A percentile compares a stretch with the other conserved stretches of the same genome.
Evolutionary conservation across 73 alveolate genomes (phyloP).

Genomic region (Paramecium octaurelia): DNA sequence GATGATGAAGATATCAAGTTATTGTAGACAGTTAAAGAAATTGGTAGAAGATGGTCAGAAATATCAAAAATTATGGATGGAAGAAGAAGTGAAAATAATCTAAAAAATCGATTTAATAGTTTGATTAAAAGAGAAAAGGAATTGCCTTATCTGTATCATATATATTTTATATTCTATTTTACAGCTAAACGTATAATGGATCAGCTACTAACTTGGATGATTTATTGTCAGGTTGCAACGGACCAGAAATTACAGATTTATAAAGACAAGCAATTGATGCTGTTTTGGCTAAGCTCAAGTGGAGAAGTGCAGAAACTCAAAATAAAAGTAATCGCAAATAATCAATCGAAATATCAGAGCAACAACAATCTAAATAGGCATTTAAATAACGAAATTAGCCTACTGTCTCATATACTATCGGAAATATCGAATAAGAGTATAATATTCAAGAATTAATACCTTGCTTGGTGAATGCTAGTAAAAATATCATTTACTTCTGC

Average conservation of each 20-base stretch:
- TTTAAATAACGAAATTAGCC: neutral
- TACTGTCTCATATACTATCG: neutral
- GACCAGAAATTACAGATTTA: conserved; percentile 12
- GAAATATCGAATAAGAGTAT: neutral
- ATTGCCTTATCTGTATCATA: neutral
- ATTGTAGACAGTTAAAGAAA: neutral
- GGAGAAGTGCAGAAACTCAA: conserved; percentile 21
- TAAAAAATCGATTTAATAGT: conserved; percentile 45
- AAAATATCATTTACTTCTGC: conserved; percentile 10
- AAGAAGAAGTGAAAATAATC: conserved; percentile 33
- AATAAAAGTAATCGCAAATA: neutral
- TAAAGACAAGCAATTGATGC: neutral
- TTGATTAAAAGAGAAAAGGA: conserved; percentile 26
- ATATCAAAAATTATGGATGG: conserved; percentile 37
- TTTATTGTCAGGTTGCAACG: neutral
- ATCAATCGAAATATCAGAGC: neutral
- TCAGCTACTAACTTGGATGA: neutral
- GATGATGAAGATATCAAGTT: conserved; percentile 10
- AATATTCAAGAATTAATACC: neutral
- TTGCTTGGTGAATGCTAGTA: neutral
- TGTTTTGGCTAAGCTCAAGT: neutral
- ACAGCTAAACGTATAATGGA: neutral
- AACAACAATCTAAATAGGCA: neutral
- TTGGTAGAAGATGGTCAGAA: conserved; percentile 52
- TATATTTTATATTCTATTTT: neutral